Percentiles rank a stretch among this genome's conserved stretches.
These are phyloP conservation scores for Arthroderma sp. DNA, from an alignment of 2,329 filamentous ascomycete genomes.

Conservation along the genomic window DNA sequence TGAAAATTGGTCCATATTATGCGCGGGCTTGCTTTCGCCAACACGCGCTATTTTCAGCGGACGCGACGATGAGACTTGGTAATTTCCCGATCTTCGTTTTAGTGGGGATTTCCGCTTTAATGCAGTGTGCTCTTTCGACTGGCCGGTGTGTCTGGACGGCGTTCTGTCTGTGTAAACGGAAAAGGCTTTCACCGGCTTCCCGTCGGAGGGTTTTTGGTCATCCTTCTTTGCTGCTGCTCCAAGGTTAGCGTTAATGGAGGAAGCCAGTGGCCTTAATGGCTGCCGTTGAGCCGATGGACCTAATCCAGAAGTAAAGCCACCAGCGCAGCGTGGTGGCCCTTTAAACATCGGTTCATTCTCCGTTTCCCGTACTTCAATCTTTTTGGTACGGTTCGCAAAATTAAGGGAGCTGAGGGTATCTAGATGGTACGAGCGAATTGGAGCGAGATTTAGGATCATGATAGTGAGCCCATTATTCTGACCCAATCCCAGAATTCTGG, in stretches of 20 bases:
- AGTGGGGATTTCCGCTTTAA: conserved; percentile 25
- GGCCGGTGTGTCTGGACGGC: conserved; percentile 30
- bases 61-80: conserved; percentile 20
- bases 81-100: conserved; percentile 24
- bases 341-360: conserved; percentile 91
- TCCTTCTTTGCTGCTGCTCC: conserved; percentile 40
- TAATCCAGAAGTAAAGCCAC: conserved; percentile 22
- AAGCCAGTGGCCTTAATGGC: conserved; percentile 63
- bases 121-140: conserved; percentile 18
- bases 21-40: conserved; percentile 13
- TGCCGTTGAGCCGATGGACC: conserved; percentile 47
- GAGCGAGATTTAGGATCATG: conserved; percentile 92
- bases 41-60: conserved; percentile 37
- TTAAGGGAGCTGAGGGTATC: conserved; percentile 90
- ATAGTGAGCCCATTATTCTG: conserved; percentile 92
- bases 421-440: conserved; percentile 80
- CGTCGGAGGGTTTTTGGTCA: conserved; percentile 40
- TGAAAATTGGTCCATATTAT: conserved; percentile 37
- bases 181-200: conserved; percentile 71
- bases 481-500: conserved; percentile 75
- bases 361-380: conserved; percentile 88
- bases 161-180: conserved; percentile 68
- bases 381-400: conserved; percentile 88
- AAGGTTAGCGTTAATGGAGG: conserved; percentile 60
- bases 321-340: conserved; percentile 45